Evolutionary conservation across 176 grass and related monocot genomes (phyloP), one percentile per base, ranked within the genome.

Genomic region (Metroxylon sagu): DNA sequence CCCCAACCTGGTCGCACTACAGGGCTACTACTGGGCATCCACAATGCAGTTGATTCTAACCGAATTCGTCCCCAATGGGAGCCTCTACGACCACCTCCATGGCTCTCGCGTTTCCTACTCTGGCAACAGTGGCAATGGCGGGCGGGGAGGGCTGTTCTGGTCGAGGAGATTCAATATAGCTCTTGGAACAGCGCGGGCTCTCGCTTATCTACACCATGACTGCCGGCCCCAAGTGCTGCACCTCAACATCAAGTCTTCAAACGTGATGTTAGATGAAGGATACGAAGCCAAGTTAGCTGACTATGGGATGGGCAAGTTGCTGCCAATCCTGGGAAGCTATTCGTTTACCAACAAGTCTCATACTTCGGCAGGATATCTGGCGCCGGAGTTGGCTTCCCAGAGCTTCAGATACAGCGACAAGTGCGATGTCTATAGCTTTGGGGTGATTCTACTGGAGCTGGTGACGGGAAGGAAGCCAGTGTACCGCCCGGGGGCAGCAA

Each of bases 371-470:
- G 88, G 87, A 57, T 98, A 89, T 52, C 78, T 98, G 64, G 93
- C 93, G 25, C 93, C 93, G 1, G 93, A 98, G 69, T 53, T 98
- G 64, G 84, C 87, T 23, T 88, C 78, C 52, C 82, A 80, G 71
- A 87, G 74, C 68, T 74, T 85, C 65, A 88, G 76, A 82, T 98
- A 81, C 50, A 98, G 73, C 0, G 82, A 98, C 8, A 98, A 89
- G 64, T 92, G 93, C 58, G 93, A 98, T 74, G 93, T 98, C 59
- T 98, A 85, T 75, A 98, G 93, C 80, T 92, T 98, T 25, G 93
- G 93, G 56, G 93, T 98, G 31, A 76, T 98, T 76, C 71, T 98
- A 49, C 80, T 92, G 62, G 93, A 98, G 70, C 88, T 85, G 50
- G 88, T 98, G 61, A 98, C 93, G 18, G 82, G 88, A 51, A 60